A percentile compares a stretch with the other conserved stretches of the same genome.
phyloP scores from a whole-genome alignment of 805 yeast genomes.

The Suhomyces sp. region DNA sequence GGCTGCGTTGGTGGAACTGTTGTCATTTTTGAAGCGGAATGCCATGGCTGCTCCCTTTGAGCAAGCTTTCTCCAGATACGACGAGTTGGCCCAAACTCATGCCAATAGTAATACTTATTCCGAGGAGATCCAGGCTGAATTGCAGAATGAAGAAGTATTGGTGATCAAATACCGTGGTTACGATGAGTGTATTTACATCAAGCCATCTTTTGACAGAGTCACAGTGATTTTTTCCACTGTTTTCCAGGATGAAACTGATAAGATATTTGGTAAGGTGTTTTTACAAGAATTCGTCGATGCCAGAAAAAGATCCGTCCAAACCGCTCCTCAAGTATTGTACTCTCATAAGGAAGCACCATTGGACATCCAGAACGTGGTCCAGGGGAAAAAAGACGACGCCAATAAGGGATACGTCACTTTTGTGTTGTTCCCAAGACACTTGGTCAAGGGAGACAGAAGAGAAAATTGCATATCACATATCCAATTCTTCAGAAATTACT shows the following conservation, averaged over 20 bases:
- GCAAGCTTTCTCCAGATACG: slow-evolving; percentile 78
- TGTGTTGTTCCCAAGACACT: slow-evolving; percentile 81
- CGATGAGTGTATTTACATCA: slow-evolving; percentile 85
- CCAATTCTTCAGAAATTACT: slow-evolving; percentile 89
- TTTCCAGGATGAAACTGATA: slow-evolving; percentile 96
- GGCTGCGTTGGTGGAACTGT: slow-evolving; percentile 54
- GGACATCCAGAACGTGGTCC: slow-evolving; percentile 50
- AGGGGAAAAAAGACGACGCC: slow-evolving; percentile 45
- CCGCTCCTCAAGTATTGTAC: slow-evolving; percentile 96
- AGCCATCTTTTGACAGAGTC: slow-evolving; percentile 92
- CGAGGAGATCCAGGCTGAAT: slow-evolving; percentile 44
- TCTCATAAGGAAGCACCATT: slow-evolving; percentile 91
- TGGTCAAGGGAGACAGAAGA: slow-evolving; percentile 59
- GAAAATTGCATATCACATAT: slow-evolving; percentile 90
- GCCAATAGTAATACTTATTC: slow-evolving; percentile 44
- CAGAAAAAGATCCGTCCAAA: slow-evolving; percentile 90
- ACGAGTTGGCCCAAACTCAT: slow-evolving; percentile 53
- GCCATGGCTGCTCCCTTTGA: slow-evolving; percentile 93
- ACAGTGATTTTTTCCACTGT: slow-evolving; percentile 94
- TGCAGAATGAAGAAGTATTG: slow-evolving; percentile 56
- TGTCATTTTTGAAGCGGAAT: slow-evolving; percentile 79
- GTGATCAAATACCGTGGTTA: slow-evolving; percentile 80
- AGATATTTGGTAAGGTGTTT: slow-evolving; percentile 83
- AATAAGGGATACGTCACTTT: slow-evolving; percentile 58
- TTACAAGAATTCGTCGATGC: slow-evolving; percentile 95